Evolutionary conservation across 176 grass and related monocot genomes (phyloP).

Genomic region (Hordeum marinum): DNA sequence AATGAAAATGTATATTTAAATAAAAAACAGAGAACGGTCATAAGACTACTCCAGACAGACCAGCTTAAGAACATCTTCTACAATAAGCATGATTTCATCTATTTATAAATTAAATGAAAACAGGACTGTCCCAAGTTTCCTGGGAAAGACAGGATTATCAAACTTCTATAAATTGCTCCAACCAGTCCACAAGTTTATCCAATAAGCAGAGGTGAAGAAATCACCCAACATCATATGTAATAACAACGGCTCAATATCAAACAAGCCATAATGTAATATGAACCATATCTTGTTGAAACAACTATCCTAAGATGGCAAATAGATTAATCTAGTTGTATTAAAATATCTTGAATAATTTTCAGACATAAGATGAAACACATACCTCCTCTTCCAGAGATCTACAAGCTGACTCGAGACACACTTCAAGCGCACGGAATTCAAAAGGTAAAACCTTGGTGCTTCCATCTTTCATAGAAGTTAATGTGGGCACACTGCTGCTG

Average conservation of each 20-base stretch:
- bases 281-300: constrained; percentile 19
- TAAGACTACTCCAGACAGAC: neutral
- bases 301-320: neutral
- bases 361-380: constrained; percentile 16
- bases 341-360: constrained; percentile 8
- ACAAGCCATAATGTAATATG: neutral
- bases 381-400: constrained; percentile 94
- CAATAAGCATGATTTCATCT: neutral
- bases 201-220: constrained; percentile 2
- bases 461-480: constrained; percentile 49
- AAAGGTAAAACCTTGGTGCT: constrained; percentile 78
- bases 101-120: constrained; percentile 8
- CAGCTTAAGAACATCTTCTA: neutral
- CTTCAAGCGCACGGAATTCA: constrained; percentile 91
- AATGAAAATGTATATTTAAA: neutral
- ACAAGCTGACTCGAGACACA: constrained; percentile 94
- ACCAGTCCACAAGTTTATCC: neutral
- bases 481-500: constrained; percentile 35
- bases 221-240: neutral
- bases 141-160: neutral
- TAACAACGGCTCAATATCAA: neutral
- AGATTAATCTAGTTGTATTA: neutral
- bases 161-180: neutral
- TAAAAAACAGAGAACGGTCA: neutral
- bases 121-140: neutral